These are phyloP conservation scores for Botryotinia calthae DNA, from an alignment of 2,329 filamentous ascomycete species.

Conservation along the genomic window DNA sequence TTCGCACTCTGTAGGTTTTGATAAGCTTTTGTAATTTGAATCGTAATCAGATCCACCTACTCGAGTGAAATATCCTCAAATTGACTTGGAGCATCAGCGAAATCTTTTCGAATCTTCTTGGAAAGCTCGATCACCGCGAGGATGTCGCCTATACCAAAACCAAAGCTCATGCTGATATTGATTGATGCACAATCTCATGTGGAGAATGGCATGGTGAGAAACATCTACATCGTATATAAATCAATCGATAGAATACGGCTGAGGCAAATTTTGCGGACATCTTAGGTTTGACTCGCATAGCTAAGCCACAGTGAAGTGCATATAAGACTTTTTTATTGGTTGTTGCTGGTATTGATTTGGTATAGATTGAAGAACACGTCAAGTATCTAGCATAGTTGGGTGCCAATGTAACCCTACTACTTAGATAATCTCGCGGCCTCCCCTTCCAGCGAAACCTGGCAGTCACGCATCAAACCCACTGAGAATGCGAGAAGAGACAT, in stretches of 20 bases:
- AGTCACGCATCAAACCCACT: too few species aligned
- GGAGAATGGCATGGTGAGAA: not conserved
- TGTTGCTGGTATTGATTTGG: not conserved
- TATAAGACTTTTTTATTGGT: not conserved
- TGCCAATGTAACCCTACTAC: too few species aligned
- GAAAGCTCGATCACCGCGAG: constrained; percentile 33
- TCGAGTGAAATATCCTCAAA: constrained; percentile 25
- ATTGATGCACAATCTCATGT: not conserved
- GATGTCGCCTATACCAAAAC: constrained; percentile 37
- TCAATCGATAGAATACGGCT: not conserved
- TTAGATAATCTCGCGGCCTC: too few species aligned
- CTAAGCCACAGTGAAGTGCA: not conserved
- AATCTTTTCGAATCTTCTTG: constrained; percentile 34
- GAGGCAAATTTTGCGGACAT: not conserved
- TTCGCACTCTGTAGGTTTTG: constrained; percentile 14
- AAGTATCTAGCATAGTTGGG: too few species aligned
- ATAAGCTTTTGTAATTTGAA: not conserved
- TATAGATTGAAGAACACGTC: too few species aligned
- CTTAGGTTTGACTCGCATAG: not conserved
- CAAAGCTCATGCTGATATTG: constrained; percentile 36
- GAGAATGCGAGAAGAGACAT: not conserved
- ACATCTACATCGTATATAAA: not conserved
- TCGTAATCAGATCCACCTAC: not conserved
- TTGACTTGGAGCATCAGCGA: constrained; percentile 34
- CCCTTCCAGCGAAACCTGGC: too few species aligned